Evolutionary conservation across 2,329 filamentous ascomycete genomes (phyloP).

Genomic region (Calonectria pauciramosa): DNA sequence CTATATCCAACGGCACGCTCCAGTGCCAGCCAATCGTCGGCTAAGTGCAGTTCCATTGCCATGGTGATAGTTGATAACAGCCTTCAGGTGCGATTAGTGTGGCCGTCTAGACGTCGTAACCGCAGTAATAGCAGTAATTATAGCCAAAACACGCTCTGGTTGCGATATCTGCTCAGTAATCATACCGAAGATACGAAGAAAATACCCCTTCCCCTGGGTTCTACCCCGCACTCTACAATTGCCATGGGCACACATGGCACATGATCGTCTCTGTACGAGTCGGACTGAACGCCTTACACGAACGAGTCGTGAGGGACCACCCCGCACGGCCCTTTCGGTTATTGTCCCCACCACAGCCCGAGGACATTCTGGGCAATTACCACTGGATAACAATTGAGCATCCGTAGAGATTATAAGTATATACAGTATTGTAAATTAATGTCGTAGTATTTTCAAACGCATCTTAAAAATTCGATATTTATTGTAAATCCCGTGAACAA

Average conservation of each 20-base stretch:
- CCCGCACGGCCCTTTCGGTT: not conserved
- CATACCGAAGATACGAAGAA: not conserved
- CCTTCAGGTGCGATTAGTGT: not conserved
- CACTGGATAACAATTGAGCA: not conserved
- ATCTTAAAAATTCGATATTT: not conserved
- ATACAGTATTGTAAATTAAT: no score
- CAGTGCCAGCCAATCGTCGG: not conserved
- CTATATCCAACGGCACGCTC: not conserved
- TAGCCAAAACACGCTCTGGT: not conserved
- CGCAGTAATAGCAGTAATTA: not conserved
- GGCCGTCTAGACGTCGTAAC: no score
- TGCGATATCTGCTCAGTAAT: not conserved
- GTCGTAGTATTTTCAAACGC: not conserved
- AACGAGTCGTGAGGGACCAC: not conserved
- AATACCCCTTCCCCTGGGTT: not conserved
- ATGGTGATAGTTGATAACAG: not conserved
- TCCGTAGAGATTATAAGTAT: not conserved
- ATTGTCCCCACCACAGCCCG: no score
- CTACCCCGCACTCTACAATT: not conserved
- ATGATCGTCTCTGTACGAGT: not conserved
- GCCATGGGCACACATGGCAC: not conserved
- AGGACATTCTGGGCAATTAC: not conserved
- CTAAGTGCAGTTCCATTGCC: not conserved
- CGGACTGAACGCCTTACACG: not conserved
- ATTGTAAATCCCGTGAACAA: not conserved